Evolutionary conservation across 805 yeast genomes (phyloP).

Genomic region (Candida wancherniae): DNA sequence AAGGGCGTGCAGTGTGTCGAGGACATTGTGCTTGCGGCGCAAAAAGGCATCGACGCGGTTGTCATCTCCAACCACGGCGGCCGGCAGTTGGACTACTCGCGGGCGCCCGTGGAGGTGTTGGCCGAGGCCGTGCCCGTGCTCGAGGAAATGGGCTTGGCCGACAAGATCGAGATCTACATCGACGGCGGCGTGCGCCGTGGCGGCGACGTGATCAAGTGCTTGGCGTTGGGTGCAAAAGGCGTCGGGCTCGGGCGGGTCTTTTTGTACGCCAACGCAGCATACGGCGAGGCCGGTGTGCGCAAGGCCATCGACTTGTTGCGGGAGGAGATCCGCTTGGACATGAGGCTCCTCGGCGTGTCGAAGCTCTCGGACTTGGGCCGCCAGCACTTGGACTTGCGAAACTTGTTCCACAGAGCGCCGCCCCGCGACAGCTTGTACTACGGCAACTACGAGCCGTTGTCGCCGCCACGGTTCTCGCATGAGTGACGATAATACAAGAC

Average conservation of each 20-base stretch:
- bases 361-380: slow-evolving; percentile 29
- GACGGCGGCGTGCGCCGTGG: slow-evolving; percentile 73
- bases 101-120: slow-evolving; percentile 71
- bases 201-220: slow-evolving; percentile 59
- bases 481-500: too few relatives aligned
- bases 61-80: slow-evolving; percentile 90
- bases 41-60: slow-evolving; percentile 56
- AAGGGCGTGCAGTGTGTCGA: slow-evolving; percentile 68
- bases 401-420: slow-evolving; percentile 6
- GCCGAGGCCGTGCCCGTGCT: slow-evolving; percentile 62
- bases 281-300: slow-evolving; percentile 62
- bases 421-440: slow-evolving; percentile 12
- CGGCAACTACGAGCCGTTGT: slow-evolving; percentile 14
- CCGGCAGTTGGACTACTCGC: slow-evolving; percentile 75
- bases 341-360: slow-evolving; percentile 75
- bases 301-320: slow-evolving; percentile 57
- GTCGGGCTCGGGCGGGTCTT: slow-evolving; percentile 70
- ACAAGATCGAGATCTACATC: slow-evolving; percentile 48
- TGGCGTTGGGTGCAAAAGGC: slow-evolving; percentile 66
- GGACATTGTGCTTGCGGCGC: slow-evolving; percentile 56
- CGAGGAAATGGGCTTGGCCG: slow-evolving; percentile 41
- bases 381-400: slow-evolving; percentile 13
- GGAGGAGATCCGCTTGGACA: slow-evolving; percentile 68
- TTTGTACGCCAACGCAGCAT: slow-evolving; percentile 57
- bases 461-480: slow-evolving; percentile 10